phyloP scores from a whole-genome alignment of 176 grass and related monocot species.

The Eragrostis nindensis region DNA sequence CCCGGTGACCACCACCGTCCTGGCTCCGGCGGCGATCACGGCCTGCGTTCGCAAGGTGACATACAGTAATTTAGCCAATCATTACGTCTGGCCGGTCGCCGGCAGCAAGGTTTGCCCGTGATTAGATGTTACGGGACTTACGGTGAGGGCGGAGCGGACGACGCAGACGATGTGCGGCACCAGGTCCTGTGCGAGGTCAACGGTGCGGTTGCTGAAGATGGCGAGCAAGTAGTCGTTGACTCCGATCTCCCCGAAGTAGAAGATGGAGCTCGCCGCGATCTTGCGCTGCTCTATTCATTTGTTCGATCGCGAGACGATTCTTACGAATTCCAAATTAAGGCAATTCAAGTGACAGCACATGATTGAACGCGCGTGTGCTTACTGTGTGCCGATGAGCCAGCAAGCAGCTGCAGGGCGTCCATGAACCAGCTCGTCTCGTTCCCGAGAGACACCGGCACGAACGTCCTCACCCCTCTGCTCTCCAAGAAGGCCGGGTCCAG shows the following conservation, averaged over 20 bases:
- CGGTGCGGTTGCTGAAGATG: constrained; percentile 35
- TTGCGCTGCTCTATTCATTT: background rate
- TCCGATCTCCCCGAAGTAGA: constrained; percentile 68
- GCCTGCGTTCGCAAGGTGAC: background rate
- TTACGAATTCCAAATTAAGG: too few species aligned
- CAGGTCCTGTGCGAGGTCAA: constrained; percentile 37
- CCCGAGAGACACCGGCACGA: constrained; percentile 50
- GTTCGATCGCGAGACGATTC: too few species aligned
- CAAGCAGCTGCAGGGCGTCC: constrained; percentile 42
- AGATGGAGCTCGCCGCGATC: constrained; percentile 14
- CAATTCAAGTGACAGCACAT: too few species aligned
- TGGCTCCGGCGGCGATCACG: constrained; percentile 48
- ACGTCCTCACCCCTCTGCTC: constrained; percentile 43
- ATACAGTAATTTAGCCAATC: too few species aligned
- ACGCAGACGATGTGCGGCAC: constrained; percentile 49
- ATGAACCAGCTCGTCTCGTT: constrained; percentile 62
- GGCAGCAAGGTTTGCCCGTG: too few species aligned
- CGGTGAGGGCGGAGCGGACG: constrained; percentile 46
- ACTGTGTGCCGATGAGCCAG: constrained; percentile 4
- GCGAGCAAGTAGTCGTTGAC: constrained; percentile 70
- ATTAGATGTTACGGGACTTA: too few species aligned
- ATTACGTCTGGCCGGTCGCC: too few species aligned
- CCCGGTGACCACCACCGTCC: constrained; percentile 53
- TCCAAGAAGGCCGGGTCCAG: constrained; percentile 49
- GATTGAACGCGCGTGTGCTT: too few species aligned